Evolutionary conservation across 202 grass and related monocot genomes (phyloP), one percentile per base, ranked within the genome.

Genomic region (Carex arenaria): DNA sequence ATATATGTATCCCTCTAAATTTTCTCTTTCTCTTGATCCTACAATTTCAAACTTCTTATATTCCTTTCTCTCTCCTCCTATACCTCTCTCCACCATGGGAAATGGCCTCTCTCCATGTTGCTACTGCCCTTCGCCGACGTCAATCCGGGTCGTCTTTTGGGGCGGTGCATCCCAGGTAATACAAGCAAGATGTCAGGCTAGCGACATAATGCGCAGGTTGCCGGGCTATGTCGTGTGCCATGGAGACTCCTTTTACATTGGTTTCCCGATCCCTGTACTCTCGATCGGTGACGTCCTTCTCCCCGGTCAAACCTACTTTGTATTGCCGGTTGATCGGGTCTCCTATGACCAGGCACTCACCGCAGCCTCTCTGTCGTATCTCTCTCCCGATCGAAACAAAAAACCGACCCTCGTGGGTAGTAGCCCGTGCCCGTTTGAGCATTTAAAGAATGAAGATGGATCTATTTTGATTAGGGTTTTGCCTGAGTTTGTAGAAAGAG

Each of bases 201-300:
- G 85, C 0, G 89, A 89, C 70, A 61, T 95, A 61, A 82, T 87
- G 73, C 85, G 87, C 2, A 86, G 90, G 84, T 88, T 89, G 51
- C 85, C 86, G 38, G 19, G 63, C 26, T 67, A 92, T 67, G 72
- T 89, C 18, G 81, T 98, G 12, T 98, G 93, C 89, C 73, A 85
- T 10, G 89, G 87, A 4, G 92, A 98, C 82, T 85, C 91, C 5
- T 98, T 98, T 86, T 98, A 85, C 86, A 86, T 98, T 7, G 93
- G 93, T n/a, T 88, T 84, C 15, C 93, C 96, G 4, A 42, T 95
- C 63, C 96, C 96, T 0, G 85, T 87, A 6, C 51, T 95, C 49
- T 61, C 83, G 0, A 59, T 94, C 2, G 67, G 47, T 18, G 89
- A 98, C 72, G 59, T 87, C 64, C 89, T 98, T 23, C 83, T 88